Conservation (phyloP, 139 green algal genomes). For the Raphidocelis subcapitata region DNA sequence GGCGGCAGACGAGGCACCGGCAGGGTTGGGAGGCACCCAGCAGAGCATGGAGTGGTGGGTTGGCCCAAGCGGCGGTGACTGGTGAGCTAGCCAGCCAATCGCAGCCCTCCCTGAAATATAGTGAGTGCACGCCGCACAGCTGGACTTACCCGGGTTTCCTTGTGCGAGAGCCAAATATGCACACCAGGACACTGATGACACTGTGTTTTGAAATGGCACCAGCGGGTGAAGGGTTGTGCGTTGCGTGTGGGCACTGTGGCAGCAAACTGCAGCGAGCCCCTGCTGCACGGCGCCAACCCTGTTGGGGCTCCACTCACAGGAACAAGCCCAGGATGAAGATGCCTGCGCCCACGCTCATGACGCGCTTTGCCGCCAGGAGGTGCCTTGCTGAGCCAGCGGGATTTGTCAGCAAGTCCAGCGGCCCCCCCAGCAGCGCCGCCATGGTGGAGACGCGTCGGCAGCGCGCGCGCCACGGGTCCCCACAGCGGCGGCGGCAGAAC, state of each 20-base stretch:
- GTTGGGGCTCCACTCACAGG: conserved; percentile 18
- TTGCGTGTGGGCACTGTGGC: neutral
- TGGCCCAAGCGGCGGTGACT: neutral
- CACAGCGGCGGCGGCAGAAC: no score
- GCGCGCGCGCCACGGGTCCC: no score
- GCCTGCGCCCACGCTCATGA: conserved; percentile 32
- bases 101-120: neutral
- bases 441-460: no score
- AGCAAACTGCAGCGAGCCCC: neutral
- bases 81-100: neutral
- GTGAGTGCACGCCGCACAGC: no score
- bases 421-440: no score
- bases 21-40: neutral
- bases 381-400: no score
- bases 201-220: conserved; percentile 5
- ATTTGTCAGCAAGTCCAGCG: no score
- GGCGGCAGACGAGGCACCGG: neutral
- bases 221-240: neutral
- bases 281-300: neutral
- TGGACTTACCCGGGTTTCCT: conserved; percentile 31
- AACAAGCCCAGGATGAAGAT: conserved; percentile 48
- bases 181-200: conserved; percentile 28
- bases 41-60: no score
- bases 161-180: conserved; percentile 30
- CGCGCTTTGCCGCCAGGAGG: conserved; percentile 9